Percentiles rank a stretch among this genome's conserved stretches.
These are phyloP conservation scores for Gracilaria domingensis DNA, from an alignment of 23 red algal genomes.

Conservation along the genomic window DNA sequence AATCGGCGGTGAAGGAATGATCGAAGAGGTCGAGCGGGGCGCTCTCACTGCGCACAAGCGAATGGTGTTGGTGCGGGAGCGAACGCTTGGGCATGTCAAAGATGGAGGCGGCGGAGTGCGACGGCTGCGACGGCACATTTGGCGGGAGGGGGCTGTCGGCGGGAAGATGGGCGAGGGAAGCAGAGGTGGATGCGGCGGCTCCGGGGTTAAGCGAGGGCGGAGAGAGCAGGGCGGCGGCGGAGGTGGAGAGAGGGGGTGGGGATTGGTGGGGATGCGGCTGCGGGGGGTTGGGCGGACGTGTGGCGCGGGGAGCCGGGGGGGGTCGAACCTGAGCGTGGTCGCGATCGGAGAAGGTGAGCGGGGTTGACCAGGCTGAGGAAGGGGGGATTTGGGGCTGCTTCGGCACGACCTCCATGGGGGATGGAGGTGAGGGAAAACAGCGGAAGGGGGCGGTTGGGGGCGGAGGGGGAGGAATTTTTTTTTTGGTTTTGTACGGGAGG, in stretches of 20 bases:
- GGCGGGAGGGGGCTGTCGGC: constrained; percentile 11
- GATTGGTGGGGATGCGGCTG: neutral
- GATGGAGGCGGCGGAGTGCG: constrained; percentile 36
- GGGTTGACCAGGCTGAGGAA: constrained; percentile 66
- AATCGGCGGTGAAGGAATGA: constrained; percentile 30
- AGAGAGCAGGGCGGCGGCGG: constrained; percentile 25
- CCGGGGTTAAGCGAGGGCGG: constrained; percentile 6
- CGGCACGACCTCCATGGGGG: constrained; percentile 66
- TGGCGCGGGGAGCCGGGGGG: neutral
- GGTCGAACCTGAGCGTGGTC: constrained; percentile 26
- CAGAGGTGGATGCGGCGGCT: neutral
- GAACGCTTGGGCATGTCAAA: constrained; percentile 23
- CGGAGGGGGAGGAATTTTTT: constrained; percentile 1
- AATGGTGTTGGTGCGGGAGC: constrained; percentile 23
- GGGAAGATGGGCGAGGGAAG: neutral
- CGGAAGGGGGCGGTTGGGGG: neutral
- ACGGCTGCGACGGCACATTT: neutral
- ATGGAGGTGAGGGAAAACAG: constrained; percentile 5
- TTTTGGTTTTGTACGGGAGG: constrained; percentile 5
- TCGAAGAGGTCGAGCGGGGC: constrained; percentile 57
- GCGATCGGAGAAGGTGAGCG: constrained; percentile 48
- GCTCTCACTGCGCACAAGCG: constrained; percentile 72
- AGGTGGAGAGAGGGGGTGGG: neutral
- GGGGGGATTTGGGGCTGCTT: constrained; percentile 63
- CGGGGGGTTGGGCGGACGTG: constrained; percentile 10